These are phyloP conservation scores for Malbranchea cinnamomea DNA, from an alignment of 2,329 filamentous ascomycete genomes.

Conservation along the genomic window DNA sequence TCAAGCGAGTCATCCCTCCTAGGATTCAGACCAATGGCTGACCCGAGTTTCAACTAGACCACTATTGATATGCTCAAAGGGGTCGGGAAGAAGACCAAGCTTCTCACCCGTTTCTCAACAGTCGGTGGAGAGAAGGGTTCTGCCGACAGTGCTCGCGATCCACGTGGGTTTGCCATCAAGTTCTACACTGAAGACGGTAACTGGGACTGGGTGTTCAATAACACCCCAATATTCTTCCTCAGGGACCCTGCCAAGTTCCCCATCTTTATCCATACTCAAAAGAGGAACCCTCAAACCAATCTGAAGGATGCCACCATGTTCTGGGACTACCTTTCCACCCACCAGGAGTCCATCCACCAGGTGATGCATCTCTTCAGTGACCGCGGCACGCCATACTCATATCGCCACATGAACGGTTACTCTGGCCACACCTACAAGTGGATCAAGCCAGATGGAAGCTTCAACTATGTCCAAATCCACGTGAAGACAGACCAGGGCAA, in stretches of 20 bases:
- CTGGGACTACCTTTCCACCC: constrained; percentile 48
- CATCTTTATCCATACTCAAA: constrained; percentile 59
- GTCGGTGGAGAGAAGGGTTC: constrained; percentile 61
- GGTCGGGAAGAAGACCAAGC: constrained; percentile 53
- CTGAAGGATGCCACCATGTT: constrained; percentile 55
- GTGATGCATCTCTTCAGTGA: constrained; percentile 53
- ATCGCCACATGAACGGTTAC: constrained; percentile 54
- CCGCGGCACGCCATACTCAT: constrained; percentile 49
- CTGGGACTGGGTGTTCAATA: constrained; percentile 45
- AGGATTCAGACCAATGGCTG: background rate
- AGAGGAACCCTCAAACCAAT: constrained; percentile 57
- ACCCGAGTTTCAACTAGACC: constrained; percentile 14
- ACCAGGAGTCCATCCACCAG: constrained; percentile 49
- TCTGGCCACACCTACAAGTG: constrained; percentile 54
- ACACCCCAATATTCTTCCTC: constrained; percentile 60
- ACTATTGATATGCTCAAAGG: constrained; percentile 36
- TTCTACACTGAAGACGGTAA: constrained; percentile 62
- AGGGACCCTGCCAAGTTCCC: constrained; percentile 60
- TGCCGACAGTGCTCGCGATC: constrained; percentile 56
- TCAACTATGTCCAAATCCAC: constrained; percentile 52
- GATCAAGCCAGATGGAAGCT: constrained; percentile 49
- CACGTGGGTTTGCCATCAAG: constrained; percentile 58
- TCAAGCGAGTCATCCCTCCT: too few relatives aligned
- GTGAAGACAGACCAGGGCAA: constrained; percentile 48
- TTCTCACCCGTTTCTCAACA: constrained; percentile 57